Percentiles rank a stretch among this genome's conserved stretches.
These are phyloP conservation scores for Schwanniomyces polymorphus DNA, from an alignment of 805 yeast species.

Conservation along the genomic window DNA sequence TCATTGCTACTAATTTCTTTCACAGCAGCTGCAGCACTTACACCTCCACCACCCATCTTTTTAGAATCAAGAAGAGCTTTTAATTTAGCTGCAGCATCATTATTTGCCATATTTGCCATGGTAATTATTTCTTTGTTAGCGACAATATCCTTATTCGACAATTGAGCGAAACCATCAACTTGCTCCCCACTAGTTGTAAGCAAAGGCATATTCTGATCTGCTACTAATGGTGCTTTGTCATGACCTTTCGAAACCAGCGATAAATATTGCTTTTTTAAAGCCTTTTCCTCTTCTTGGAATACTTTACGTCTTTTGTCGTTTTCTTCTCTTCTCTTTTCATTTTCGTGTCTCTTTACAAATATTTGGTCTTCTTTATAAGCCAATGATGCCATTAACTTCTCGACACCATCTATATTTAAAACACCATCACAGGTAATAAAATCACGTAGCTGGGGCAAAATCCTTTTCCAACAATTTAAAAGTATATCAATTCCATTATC, in stretches of 20 bases:
- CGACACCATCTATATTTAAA: constrained; percentile 74
- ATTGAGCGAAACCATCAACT: constrained; percentile 62
- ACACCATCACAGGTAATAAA: constrained; percentile 90
- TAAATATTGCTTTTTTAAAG: constrained; percentile 43
- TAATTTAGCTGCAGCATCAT: constrained; percentile 64
- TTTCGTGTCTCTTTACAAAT: constrained; percentile 65
- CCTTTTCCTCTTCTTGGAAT: constrained; percentile 46
- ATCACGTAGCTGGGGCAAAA: constrained; percentile 64
- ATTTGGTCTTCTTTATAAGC: constrained; percentile 77
- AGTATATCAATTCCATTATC: constrained; percentile 88
- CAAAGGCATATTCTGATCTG: constrained; percentile 72
- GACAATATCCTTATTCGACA: constrained; percentile 71
- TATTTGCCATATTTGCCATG: constrained; percentile 70
- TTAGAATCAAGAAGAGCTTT: constrained; percentile 35
- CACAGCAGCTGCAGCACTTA: constrained; percentile 48
- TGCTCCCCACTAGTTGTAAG: constrained; percentile 73
- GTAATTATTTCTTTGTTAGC: constrained; percentile 60
- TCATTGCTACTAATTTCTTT: constrained; percentile 21
- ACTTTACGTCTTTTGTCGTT: constrained; percentile 58
- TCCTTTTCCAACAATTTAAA: constrained; percentile 79
- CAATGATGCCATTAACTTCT: constrained; percentile 60
- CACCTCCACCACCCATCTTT: constrained; percentile 27
- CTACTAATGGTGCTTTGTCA: constrained; percentile 71
- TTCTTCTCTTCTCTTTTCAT: constrained; percentile 69
- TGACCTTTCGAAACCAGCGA: constrained; percentile 67